Percentiles rank a stretch among this genome's conserved stretches.
Conservation (phyloP, 2,329 filamentous ascomycete species). For the Aspergillus caelatus region DNA sequence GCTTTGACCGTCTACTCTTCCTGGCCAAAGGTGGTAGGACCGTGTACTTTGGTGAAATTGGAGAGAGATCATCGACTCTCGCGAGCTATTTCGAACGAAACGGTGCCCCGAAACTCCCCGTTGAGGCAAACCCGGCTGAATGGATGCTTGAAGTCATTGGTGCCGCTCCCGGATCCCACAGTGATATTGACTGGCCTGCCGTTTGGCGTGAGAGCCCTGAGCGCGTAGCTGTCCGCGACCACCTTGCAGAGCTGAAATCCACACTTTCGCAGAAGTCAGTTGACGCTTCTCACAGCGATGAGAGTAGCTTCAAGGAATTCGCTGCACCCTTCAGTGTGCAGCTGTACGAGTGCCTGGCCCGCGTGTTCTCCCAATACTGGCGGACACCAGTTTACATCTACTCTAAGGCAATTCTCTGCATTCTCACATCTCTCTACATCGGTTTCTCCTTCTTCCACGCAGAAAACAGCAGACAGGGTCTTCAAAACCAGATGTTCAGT, state of each 20-base stretch:
- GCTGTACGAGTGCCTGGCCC: conserved; percentile 66
- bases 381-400: conserved; percentile 87
- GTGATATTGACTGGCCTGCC: conserved; percentile 67
- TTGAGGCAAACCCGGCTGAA: conserved; percentile 72
- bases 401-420: conserved; percentile 72
- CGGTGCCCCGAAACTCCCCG: conserved; percentile 62
- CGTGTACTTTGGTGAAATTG: conserved; percentile 71
- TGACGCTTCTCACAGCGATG: conserved; percentile 43
- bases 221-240: conserved; percentile 57
- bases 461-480: conserved; percentile 72
- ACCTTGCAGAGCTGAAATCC: conserved; percentile 56
- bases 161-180: conserved; percentile 65
- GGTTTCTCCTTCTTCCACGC: conserved; percentile 82
- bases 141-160: conserved; percentile 67
- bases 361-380: conserved; percentile 92
- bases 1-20: conserved; percentile 70
- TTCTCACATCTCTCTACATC: conserved; percentile 71
- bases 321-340: conserved; percentile 74
- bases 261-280: conserved; percentile 44
- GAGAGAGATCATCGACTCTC: conserved; percentile 59
- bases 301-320: conserved; percentile 72
- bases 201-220: conserved; percentile 64
- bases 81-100: conserved; percentile 67
- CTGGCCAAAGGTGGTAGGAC: conserved; percentile 67
- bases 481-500: conserved; percentile 89